Evolutionary conservation across 192 early-diverging fungal species (phyloP), one percentile per base, ranked within the genome.

Genomic region (Coemansia sp.): DNA sequence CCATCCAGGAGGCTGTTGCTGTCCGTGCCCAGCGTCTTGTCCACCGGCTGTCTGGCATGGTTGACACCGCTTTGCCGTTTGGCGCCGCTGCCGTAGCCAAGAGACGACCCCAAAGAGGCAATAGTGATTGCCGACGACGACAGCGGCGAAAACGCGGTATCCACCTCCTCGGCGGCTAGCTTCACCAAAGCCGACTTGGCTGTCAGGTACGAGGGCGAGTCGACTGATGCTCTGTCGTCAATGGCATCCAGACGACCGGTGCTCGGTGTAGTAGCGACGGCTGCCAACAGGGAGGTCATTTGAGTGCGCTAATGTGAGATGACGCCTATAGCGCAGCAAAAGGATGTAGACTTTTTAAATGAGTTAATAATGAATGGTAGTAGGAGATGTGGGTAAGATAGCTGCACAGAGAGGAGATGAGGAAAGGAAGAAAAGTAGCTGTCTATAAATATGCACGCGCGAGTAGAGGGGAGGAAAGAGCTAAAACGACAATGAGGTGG

Each of bases 41-140:
- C 52, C 25, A 55, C 52, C 9, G 52, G 52, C 52, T 28, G 52
- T 5, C 52, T 12, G 26, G 28, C 52, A 55, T 31, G 26, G 25
- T 26, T 16, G 13, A 2, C 21, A 28, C 50, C 50, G 26, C 50
- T 53, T 12, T 53, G 13, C 50, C 60, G 45, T 21, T 61, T 55
- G 23, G 47, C 6, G 33, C 50, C 16, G 48, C 64, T 16, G 37
- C 26, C 57, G 33, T 69, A 45, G 13, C 70, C 71, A 8, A 79
- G 71, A 38, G 77, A 70, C 13, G 68, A 73, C 5, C 77, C 71
- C 53, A 80, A 63, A 20, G 73, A 70, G 3, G 73, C 62, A 25
- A 80, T 80, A 13, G 78, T 80, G n/a, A 80, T 75, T 25, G 73
- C 72, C 0, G 78, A 80, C 1, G 78, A 80, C 39, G 78, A 80